Base-by-base conservation (phyloP, 148 eudicot genomes). In the Silene latifolia region DNA sequence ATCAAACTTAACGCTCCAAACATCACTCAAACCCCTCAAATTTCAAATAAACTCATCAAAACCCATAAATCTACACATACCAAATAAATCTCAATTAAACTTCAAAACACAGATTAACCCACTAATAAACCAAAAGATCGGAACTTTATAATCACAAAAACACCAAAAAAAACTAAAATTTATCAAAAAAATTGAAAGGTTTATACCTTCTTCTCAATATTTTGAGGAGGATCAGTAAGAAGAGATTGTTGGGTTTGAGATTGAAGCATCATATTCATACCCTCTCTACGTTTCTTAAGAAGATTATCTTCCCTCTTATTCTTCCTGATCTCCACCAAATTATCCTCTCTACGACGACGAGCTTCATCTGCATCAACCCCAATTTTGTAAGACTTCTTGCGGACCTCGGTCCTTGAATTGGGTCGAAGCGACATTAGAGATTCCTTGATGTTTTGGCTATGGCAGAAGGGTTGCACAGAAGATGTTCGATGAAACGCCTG, bases 361-460 rank as follows among this genome's bases (percentile, higher is more conserved):
- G 97, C 97, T 73, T 89, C 97, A 29, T 92, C 94, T 0, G 88
- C 97, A 72, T 92, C 97, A n/a, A 92, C 97, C 29, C 97, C 94
- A 5, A 77, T 83, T 78, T 92, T 90, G 89, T 92, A 92, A 1
- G 92, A 81, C 79, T 92, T 92, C 85, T 92, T 92, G 51, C 97
- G 87, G 18, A 85, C 90, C 57, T 91, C 97, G 8, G 90, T 79
- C 60, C 97, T 78, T 3, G 87, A 81, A 76, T 79, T 83, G 46
- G 97, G 94, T 72, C 97, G 81, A 72, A 92, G 80, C 73, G 97
- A 92, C 97, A 92, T 92, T 80, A 84, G 51, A 23, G 80, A 61
- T 10, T 68, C 15, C 10, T 3, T 27, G 27, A 0, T 29, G 2
- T 5, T 46, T 18, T 17, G 19, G 27, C 27, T 14, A 11, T 7